Evolutionary conservation across 139 green algal genomes (phyloP).

Genomic region (Coelastrella sp.): DNA sequence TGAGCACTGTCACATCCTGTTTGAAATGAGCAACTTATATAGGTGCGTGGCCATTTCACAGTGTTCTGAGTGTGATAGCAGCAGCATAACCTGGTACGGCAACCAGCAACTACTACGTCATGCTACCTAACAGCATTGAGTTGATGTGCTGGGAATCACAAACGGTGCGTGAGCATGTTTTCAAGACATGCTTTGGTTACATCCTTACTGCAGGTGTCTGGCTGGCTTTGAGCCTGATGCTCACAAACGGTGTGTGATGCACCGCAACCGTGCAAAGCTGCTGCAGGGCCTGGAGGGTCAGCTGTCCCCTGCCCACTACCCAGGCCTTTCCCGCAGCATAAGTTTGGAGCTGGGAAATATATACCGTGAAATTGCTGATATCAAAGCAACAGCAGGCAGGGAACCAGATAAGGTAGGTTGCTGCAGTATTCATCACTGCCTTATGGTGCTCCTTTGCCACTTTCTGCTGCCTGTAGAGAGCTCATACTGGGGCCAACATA

Average conservation of each 20-base stretch:
- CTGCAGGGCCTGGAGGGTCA: constrained; percentile 58
- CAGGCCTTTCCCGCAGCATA: constrained; percentile 54
- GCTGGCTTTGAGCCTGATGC: constrained; percentile 61
- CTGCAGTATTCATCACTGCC: neutral
- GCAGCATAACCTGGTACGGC: too few species aligned
- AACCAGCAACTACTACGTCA: neutral
- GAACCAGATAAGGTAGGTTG: constrained; percentile 38
- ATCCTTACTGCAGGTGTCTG: constrained; percentile 53
- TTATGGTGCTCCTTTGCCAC: too few species aligned
- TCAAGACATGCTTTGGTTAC: neutral
- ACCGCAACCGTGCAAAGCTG: constrained; percentile 52
- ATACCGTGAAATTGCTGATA: constrained; percentile 55
- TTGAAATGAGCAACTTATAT: constrained; percentile 71
- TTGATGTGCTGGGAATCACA: too few species aligned
- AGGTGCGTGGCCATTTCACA: constrained; percentile 37
- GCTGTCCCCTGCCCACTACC: constrained; percentile 59
- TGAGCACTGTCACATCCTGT: constrained; percentile 62
- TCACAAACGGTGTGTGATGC: constrained; percentile 54
- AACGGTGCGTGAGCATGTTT: neutral
- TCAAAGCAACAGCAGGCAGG: constrained; percentile 45
- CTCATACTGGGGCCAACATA: too few species aligned
- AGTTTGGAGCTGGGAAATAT: constrained; percentile 66
- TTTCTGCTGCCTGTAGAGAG: neutral
- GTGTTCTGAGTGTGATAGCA: neutral
- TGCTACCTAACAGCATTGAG: neutral